These are phyloP conservation scores for Tylopilus sp. DNA, from an alignment of 1,284 basidiomycete species.

Conservation along the genomic window DNA sequence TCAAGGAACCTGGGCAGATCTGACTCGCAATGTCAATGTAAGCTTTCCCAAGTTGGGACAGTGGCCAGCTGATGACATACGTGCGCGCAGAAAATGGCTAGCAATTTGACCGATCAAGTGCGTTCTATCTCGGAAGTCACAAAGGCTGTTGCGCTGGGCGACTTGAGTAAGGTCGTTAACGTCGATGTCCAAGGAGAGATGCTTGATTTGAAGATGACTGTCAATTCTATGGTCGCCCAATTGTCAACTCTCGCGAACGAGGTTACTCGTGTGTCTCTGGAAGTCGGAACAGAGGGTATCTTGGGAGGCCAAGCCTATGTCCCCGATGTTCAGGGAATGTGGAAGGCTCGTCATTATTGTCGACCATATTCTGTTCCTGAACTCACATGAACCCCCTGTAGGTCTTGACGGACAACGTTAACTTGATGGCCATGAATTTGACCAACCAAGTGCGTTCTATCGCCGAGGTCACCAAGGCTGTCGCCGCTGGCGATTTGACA, in stretches of 20 bases:
- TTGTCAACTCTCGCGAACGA: conserved; percentile 87
- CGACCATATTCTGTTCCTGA: not conserved
- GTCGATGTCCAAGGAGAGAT: conserved; percentile 99
- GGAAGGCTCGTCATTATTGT: conserved; percentile 72
- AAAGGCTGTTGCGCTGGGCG: conserved; percentile 95
- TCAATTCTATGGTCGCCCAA: conserved; percentile 93
- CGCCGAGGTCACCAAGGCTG: conserved; percentile 89
- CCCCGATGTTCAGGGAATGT: conserved; percentile 90
- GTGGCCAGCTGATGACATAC: conserved; percentile 30
- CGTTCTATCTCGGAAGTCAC: conserved; percentile 98
- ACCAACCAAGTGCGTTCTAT: conserved; percentile 94
- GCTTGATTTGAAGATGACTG: conserved; percentile 92
- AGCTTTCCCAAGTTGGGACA: conserved; percentile 32
- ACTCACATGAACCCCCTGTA: conserved; percentile 39
- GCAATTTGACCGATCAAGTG: conserved; percentile 96
- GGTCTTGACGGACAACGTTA: conserved; percentile 84
- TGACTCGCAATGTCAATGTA: conserved; percentile 91
- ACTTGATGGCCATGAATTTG: conserved; percentile 93
- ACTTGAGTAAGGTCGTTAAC: conserved; percentile 90
- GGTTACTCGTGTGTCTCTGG: conserved; percentile 89
- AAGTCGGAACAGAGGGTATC: conserved; percentile 96
- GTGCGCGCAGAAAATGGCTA: conserved; percentile 82
- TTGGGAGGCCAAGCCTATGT: conserved; percentile 95
- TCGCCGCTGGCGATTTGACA: conserved; percentile 89
- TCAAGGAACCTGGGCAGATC: conserved; percentile 94